Conservation (phyloP, 176 grass and related monocot species). For the Triticum monococcum region DNA sequence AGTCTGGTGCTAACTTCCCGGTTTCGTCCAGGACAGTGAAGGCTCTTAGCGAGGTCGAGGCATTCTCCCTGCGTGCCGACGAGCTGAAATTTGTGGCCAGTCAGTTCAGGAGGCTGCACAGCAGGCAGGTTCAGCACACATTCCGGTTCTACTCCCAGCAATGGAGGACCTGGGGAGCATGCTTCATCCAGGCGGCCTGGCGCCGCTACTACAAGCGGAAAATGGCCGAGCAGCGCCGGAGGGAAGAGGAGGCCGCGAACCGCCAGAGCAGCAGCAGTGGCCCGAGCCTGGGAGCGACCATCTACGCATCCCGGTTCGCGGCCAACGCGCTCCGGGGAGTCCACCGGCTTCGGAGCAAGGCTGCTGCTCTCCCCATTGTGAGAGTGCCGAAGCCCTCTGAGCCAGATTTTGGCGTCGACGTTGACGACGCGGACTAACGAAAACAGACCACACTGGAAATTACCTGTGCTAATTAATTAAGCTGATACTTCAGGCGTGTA, state of each 20-base stretch:
- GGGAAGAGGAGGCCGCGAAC: slow-evolving; percentile 50
- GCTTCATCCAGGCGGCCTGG: slow-evolving; percentile 90
- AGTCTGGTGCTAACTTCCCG: slow-evolving; percentile 74
- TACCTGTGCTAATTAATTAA: not conserved
- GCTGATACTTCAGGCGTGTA: slow-evolving; percentile 32
- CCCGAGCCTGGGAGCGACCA: slow-evolving; percentile 75
- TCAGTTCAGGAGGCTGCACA: slow-evolving; percentile 94
- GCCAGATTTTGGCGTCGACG: slow-evolving; percentile 63
- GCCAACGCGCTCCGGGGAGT: slow-evolving; percentile 78
- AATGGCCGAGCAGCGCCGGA: slow-evolving; percentile 50
- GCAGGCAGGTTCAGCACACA: slow-evolving; percentile 87
- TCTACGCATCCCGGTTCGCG: slow-evolving; percentile 80
- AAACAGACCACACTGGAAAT: not conserved
- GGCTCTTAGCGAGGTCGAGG: slow-evolving; percentile 81
- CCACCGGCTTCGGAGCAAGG: slow-evolving; percentile 66
- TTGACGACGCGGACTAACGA: slow-evolving; percentile 42
- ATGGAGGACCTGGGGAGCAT: slow-evolving; percentile 87
- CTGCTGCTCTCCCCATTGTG: slow-evolving; percentile 38
- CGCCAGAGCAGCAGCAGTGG: slow-evolving; percentile 35
- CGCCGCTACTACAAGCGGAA: slow-evolving; percentile 75
- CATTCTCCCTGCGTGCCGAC: slow-evolving; percentile 65
- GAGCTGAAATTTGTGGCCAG: slow-evolving; percentile 90
- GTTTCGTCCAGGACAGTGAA: slow-evolving; percentile 72
- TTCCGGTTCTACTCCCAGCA: slow-evolving; percentile 86
- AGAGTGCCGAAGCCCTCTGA: slow-evolving; percentile 84